Percentiles rank a stretch among this genome's conserved stretches.
phyloP scores from a whole-genome alignment of 306 rosid species.

The Glycyrrhiza uralensis region DNA sequence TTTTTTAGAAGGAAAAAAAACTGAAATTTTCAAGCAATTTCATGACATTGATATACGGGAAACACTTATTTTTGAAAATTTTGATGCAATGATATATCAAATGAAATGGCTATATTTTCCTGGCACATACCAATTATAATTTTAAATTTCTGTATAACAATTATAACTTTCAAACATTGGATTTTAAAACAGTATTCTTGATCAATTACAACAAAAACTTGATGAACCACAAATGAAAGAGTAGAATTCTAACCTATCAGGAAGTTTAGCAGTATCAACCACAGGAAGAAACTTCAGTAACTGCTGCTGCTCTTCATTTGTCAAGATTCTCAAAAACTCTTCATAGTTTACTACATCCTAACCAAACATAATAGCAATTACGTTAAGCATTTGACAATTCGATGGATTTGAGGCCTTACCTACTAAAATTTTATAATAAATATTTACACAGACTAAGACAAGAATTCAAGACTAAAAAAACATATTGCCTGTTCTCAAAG shows the following conservation, averaged over 20 bases:
- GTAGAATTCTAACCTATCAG: constrained; percentile 67
- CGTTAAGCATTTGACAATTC: constrained; percentile 20
- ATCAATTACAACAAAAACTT: not conserved
- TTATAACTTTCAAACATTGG: not conserved
- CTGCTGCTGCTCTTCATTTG: constrained; percentile 86
- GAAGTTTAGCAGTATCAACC: constrained; percentile 65
- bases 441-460: not conserved
- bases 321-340: constrained; percentile 71
- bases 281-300: constrained; percentile 73
- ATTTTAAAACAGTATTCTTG: not conserved
- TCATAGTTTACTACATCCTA: constrained; percentile 78
- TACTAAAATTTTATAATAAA: not conserved
- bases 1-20: not conserved
- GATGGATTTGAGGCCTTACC: not conserved
- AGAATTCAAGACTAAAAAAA: not conserved
- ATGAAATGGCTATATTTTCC: constrained; percentile 7
- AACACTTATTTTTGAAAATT: not conserved
- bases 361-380: constrained; percentile 31
- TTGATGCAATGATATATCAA: not conserved
- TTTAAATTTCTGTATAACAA: not conserved
- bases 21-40: constrained; percentile 5
- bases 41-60: not conserved
- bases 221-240: constrained; percentile 9
- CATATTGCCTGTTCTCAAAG: not conserved
- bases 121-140: not conserved